Evolutionary conservation across 257 asterid genomes (phyloP), one percentile per base, ranked within the genome.

Genomic region (Solanum neorickii): DNA sequence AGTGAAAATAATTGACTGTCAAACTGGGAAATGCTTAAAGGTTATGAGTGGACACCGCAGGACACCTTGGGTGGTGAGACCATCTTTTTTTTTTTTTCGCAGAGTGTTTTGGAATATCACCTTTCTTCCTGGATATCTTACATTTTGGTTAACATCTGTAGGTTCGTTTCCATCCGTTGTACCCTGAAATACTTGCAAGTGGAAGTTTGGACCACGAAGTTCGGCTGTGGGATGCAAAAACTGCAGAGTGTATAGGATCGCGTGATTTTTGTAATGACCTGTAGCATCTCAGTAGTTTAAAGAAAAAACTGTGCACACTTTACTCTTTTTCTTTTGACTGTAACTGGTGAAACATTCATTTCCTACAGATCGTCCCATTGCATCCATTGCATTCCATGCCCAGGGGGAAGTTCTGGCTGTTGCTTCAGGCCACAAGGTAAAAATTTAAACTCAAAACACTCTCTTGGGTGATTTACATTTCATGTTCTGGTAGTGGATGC

Each of bases 161-260:
- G 99, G 99, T 96, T 86, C 93, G 99, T 91, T 96, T 96, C 93
- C 99, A 96, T 87, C 99, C 99, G 8, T 93, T 96, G 80, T 87
- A 91, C 87, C 94, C 95, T 29, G 98, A 96, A 74, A 91, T 96
- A 88, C 92, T 96, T 70, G 99, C 99, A 87, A 96, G 99, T 89
- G 99, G 99, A 91, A 95, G 99, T 89, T 94, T 96, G 91, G 99
- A 96, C 91, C 95, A 96, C 84, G 99, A 96, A 94, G 99, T 96
- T 91, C 95, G 98, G 80, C 88, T 96, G 37, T 96, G 99, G 99
- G 95, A 96, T 91, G 94, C 98, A 83, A 94, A 89, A 87, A 93
- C 93, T 49, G 98, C 98, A 5, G 98, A 94, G 91, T 96, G 98
- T 90, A 91, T 96, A 88, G 98, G 98, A 86, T 93, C 98, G 0